These are phyloP conservation scores for Hypoxylon lienhwacheense DNA, from an alignment of 495 filamentous ascomycete genomes.

Conservation along the genomic window DNA sequence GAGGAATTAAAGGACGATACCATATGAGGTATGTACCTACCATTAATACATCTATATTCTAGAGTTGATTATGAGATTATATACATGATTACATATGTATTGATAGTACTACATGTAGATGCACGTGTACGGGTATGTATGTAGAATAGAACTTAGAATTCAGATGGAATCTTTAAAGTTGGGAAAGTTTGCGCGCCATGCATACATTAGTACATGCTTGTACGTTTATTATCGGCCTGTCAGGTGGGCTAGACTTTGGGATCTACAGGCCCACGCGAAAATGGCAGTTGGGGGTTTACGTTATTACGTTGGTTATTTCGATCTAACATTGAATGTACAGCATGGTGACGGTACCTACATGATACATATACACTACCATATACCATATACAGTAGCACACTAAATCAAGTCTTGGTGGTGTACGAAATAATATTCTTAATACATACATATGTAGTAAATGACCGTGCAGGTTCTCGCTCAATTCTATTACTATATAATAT, in stretches of 20 bases:
- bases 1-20: no score
- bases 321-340: no score
- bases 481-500: no score
- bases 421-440: constrained; percentile 28
- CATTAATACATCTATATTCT: no score
- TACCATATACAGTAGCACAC: not conserved
- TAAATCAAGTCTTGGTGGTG: constrained; percentile 20
- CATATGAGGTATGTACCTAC: no score
- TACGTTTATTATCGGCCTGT: not conserved
- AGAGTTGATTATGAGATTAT: no score
- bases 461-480: constrained; percentile 4
- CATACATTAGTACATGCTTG: not conserved
- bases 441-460: constrained; percentile 18
- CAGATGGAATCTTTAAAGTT: not conserved
- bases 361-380: not conserved
- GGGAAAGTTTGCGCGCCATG: constrained; percentile 3
- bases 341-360: no score
- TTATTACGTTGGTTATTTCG: not conserved
- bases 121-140: no score
- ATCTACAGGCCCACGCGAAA: constrained; percentile 20
- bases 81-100: no score
- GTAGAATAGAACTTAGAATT: not conserved
- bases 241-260: constrained; percentile 9
- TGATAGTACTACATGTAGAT: no score
- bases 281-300: not conserved